Base-by-base conservation (phyloP, 345 rosid species). In the Firmiana major region DNA sequence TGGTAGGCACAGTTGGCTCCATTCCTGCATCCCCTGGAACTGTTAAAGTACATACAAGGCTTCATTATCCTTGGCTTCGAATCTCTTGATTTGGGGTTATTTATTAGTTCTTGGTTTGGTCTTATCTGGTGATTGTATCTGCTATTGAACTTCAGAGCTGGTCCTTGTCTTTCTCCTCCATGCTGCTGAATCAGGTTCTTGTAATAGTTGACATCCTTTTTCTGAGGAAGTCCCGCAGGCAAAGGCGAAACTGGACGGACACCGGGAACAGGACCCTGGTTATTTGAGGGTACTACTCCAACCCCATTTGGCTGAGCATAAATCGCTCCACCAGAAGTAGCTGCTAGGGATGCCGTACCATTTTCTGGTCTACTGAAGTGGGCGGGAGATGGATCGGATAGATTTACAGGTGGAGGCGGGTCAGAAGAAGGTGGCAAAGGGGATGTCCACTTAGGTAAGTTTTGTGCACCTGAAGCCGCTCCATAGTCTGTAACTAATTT, bases 151-250 rank as follows among this genome's bases (percentile, higher is more conserved):
- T 83, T 95, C 76, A 84, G 92, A 16, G 86, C 71, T 42, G 82
- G 76, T 75, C 91, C 98, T 75, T 86, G 94, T 82, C 94, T 90
- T 67, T 97, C 99, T n/a, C 87, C 99, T 54, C 99, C 99, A 78
- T 96, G 99, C 64, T 92, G 97, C 88, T 96, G 98, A 81, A 96
- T 94, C 90, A 96, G 80, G 90, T 85, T 94, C 86, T 96, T 96
- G 77, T 91, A 96, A 80, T 96, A 96, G 81, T 83, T 92, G 67
- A 91, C 53, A 73, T 94, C 97, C 80, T 88, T 93, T 5, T 90
- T 81, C 28, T 82, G 91, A 21, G 92, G 78, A 57, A 77, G 80
- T 54, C 87, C 89, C 60, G 88, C 75, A n/a, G 88, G 77, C 0
- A 82, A 81, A 12, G 85, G 74, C 31, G 87, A 70, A 54, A 81